Evolutionary conservation across 1,284 basidiomycete genomes (phyloP).

Genomic region (Cutaneotrichosporon sp.): DNA sequence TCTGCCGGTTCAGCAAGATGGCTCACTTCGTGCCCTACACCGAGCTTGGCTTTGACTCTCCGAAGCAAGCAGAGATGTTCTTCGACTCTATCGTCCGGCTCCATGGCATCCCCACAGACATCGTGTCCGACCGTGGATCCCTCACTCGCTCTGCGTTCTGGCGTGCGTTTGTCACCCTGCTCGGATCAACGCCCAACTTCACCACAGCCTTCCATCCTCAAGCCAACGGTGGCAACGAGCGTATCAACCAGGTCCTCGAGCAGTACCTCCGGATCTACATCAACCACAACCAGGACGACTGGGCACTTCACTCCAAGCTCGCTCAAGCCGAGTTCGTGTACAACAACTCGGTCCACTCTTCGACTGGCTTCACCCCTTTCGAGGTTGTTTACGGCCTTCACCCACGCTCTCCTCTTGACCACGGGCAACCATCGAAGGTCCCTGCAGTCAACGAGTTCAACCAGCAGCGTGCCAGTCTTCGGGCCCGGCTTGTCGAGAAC

Average conservation of each 20-base stretch:
- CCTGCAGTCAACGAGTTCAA: not conserved
- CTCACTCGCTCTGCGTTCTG: constrained; percentile 21
- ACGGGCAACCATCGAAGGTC: not conserved
- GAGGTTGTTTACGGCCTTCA: constrained; percentile 51
- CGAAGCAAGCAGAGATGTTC: not conserved
- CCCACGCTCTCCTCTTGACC: constrained; percentile 25
- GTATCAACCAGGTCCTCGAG: constrained; percentile 32
- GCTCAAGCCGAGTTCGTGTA: constrained; percentile 54
- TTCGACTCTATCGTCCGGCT: constrained; percentile 22
- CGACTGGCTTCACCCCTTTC: constrained; percentile 55
- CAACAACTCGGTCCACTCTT: constrained; percentile 54
- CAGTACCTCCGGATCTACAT: constrained; percentile 33
- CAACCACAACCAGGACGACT: constrained; percentile 56
- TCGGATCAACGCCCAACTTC: not conserved
- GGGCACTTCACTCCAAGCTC: constrained; percentile 33
- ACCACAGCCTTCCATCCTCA: constrained; percentile 37
- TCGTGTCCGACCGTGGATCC: constrained; percentile 4
- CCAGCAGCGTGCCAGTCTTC: not conserved
- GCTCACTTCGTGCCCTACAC: constrained; percentile 52
- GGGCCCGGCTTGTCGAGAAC: not conserved
- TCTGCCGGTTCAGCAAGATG: constrained; percentile 56
- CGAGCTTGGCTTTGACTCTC: not conserved
- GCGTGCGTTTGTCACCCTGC: not conserved
- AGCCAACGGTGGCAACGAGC: constrained; percentile 36
- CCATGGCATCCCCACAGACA: not conserved